Evolutionary conservation across 2,329 filamentous ascomycete species (phyloP).

Genomic region (Aspergillus oerlinghausenensis): DNA sequence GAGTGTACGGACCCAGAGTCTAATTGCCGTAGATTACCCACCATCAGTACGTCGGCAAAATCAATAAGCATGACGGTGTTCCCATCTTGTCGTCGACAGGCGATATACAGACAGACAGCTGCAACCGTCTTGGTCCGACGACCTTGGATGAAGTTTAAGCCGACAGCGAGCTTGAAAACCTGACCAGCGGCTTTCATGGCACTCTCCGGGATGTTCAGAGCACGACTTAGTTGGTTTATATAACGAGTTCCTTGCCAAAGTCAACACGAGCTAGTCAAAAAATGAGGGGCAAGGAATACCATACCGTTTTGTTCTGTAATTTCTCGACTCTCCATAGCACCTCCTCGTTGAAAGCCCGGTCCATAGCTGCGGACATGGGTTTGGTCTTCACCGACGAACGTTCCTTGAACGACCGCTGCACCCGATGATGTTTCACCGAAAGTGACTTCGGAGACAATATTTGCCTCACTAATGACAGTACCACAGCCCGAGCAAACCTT

Average conservation of each 20-base stretch:
- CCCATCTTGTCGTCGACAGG: constrained; percentile 71
- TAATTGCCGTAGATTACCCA: constrained; percentile 19
- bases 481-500: constrained; percentile 76
- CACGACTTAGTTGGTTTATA: constrained; percentile 39
- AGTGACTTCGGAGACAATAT: constrained; percentile 86
- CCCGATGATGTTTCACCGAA: constrained; percentile 86
- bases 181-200: constrained; percentile 63
- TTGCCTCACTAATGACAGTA: constrained; percentile 75
- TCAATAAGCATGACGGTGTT: constrained; percentile 94
- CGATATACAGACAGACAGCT: constrained; percentile 86
- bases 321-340: constrained; percentile 48
- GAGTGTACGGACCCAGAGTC: constrained; percentile 22
- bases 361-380: constrained; percentile 65
- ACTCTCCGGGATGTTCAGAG: constrained; percentile 50
- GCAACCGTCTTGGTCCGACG: constrained; percentile 79
- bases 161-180: constrained; percentile 71
- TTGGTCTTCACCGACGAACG: constrained; percentile 79
- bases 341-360: constrained; percentile 42
- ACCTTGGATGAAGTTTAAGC: constrained; percentile 76
- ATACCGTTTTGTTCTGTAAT: constrained; percentile 42
- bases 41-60: constrained; percentile 73
- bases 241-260: constrained; percentile 34
- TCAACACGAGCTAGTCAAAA: background rate
- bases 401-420: constrained; percentile 85
- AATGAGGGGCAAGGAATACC: background rate